Percentiles rank a stretch among this genome's conserved stretches.
These are phyloP conservation scores for Arthrinium phaeospermum DNA, from an alignment of 2,329 filamentous ascomycete species.

Conservation along the genomic window DNA sequence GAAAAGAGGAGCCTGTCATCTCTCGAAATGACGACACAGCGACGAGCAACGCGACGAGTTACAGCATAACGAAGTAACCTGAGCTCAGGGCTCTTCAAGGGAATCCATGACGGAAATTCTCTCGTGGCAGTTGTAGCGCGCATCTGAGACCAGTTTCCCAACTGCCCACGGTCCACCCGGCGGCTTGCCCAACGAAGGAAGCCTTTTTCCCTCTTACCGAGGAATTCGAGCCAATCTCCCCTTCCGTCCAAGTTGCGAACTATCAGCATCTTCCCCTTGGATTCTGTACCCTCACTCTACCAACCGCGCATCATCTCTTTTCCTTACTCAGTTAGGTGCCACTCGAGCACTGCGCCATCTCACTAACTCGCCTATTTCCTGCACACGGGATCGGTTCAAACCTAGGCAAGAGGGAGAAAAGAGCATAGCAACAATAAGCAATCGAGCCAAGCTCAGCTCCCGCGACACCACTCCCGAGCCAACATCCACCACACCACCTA, in stretches of 20 bases:
- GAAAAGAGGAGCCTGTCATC: not conserved
- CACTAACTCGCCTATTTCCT: not conserved
- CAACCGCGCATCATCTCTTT: not conserved
- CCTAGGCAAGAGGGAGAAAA: not conserved
- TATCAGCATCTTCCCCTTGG: not conserved
- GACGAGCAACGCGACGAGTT: not conserved
- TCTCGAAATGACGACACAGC: constrained; percentile 15
- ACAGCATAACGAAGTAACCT: not conserved
- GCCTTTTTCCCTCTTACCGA: not conserved
- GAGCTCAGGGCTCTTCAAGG: not conserved
- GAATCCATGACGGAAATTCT: constrained; percentile 4
- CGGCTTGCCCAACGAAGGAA: constrained; percentile 3
- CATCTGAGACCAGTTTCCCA: not conserved
- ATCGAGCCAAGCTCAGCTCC: not conserved
- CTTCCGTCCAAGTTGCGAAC: constrained; percentile 5
- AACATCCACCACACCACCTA: not conserved
- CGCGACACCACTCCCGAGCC: not conserved
- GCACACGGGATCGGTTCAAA: constrained; percentile 7
- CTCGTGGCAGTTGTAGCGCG: not conserved
- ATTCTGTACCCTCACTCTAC: not conserved
- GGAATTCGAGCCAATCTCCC: not conserved
- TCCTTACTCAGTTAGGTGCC: not conserved
- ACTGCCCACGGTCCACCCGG: not conserved
- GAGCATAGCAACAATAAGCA: not conserved
- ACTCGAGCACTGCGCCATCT: not conserved